phyloP scores from a whole-genome alignment of 78 protist species.

The Dictyostelium discoideum region DNA sequence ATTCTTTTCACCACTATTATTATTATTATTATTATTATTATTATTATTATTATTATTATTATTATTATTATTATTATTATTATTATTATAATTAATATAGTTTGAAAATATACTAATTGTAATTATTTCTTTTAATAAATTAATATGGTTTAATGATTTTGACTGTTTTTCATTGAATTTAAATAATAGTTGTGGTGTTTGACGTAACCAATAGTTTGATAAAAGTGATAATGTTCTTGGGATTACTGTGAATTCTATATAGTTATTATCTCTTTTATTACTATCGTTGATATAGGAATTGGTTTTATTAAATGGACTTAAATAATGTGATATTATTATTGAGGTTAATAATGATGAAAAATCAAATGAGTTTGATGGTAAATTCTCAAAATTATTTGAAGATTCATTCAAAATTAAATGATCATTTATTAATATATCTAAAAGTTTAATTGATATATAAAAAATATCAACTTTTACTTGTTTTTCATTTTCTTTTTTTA shows the following conservation, averaged over 20 bases:
- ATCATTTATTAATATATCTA: neutral
- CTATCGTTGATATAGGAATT: neutral
- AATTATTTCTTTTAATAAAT: neutral
- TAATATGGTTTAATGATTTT: neutral
- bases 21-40: neutral
- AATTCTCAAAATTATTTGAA: neutral
- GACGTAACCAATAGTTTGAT: neutral
- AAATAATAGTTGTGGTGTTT: neutral
- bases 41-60: slow-evolving; percentile 22
- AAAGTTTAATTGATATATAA: neutral
- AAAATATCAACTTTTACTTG: neutral
- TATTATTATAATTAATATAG: neutral
- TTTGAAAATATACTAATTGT: neutral
- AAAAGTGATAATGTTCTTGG: neutral
- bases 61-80: slow-evolving; percentile 6
- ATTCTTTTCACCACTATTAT: neutral
- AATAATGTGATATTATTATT: neutral
- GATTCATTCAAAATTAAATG: slow-evolving; percentile 11
- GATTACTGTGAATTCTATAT: neutral
- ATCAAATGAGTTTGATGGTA: slow-evolving; percentile 1
- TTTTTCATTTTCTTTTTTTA: neutral
- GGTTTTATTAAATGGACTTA: neutral
- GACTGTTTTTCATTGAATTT: neutral
- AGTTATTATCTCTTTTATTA: neutral
- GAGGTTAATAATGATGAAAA: neutral